These are phyloP conservation scores for Aspergillaceae sp. DNA, from an alignment of 2,329 filamentous ascomycete genomes.

Conservation along the genomic window DNA sequence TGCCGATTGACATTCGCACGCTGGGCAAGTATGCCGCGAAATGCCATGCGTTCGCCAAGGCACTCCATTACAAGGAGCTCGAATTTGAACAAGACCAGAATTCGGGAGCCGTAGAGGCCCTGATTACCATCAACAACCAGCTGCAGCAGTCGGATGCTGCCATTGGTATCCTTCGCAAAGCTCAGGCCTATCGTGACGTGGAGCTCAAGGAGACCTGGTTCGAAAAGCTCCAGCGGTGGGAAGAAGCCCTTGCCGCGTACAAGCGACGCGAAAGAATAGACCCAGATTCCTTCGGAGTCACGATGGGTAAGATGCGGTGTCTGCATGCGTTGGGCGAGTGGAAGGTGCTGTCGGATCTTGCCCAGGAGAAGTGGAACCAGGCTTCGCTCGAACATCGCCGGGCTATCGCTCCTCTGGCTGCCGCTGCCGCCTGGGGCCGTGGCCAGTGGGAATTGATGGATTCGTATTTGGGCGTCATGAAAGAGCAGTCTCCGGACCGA, in stretches of 20 bases:
- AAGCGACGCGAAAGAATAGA: constrained; percentile 73
- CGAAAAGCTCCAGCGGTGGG: constrained; percentile 96
- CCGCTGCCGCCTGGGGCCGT: constrained; percentile 91
- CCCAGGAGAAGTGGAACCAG: constrained; percentile 88
- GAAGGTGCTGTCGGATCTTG: constrained; percentile 82
- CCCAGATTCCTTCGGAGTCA: constrained; percentile 77
- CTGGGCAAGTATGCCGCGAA: constrained; percentile 90
- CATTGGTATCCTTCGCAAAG: constrained; percentile 93
- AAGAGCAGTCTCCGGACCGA: constrained; percentile 81
- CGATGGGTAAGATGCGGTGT: constrained; percentile 99
- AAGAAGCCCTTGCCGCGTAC: constrained; percentile 88
- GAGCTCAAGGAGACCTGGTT: constrained; percentile 98
- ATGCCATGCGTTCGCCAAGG: constrained; percentile 96
- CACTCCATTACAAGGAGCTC: constrained; percentile 95
- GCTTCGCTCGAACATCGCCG: constrained; percentile 80
- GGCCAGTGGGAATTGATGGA: constrained; percentile 99
- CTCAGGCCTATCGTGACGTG: constrained; percentile 91
- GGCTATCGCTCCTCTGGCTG: constrained; percentile 84
- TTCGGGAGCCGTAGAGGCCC: constrained; percentile 84
- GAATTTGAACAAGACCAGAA: constrained; percentile 98
- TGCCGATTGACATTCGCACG: constrained; percentile 93
- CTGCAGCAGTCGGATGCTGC: constrained; percentile 97
- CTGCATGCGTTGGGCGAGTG: constrained; percentile 94
- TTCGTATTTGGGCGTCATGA: constrained; percentile 91
- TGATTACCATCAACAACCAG: constrained; percentile 99